These are phyloP conservation scores for Torulaspora pretoriensis DNA, from an alignment of 1,139 yeast species.

Conservation along the genomic window DNA sequence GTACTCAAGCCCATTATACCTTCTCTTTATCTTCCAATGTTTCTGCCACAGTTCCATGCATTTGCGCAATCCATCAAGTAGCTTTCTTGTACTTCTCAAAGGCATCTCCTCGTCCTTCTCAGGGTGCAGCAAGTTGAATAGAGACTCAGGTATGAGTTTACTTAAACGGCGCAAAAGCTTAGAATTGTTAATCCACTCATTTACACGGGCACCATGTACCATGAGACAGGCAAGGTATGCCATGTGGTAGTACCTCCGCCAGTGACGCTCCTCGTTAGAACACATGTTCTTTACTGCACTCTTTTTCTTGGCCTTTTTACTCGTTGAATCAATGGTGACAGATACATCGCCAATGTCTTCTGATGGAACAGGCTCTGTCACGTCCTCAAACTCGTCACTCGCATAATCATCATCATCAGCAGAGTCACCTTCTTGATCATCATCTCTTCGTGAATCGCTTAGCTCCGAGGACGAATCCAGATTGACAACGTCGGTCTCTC, in stretches of 20 bases:
- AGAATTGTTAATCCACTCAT: constrained; percentile 66
- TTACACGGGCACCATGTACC: constrained; percentile 62
- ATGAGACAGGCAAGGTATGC: constrained; percentile 54
- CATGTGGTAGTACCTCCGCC: constrained; percentile 56
- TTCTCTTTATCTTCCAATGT: constrained; percentile 47
- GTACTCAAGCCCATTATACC: constrained; percentile 42
- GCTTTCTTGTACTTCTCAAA: constrained; percentile 55
- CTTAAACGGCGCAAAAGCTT: constrained; percentile 41
- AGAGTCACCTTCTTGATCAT: constrained; percentile 16
- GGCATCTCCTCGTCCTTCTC: constrained; percentile 37
- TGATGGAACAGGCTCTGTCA: constrained; percentile 27
- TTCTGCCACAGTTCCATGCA: constrained; percentile 60
- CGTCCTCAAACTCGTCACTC: constrained; percentile 43
- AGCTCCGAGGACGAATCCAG: constrained; percentile 4
- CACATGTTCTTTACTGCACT: constrained; percentile 38
- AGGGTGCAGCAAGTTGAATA: constrained; percentile 48
- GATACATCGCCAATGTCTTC: constrained; percentile 25
- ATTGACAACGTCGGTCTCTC: constrained; percentile 10
- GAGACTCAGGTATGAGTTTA: constrained; percentile 45
- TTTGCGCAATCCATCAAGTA: constrained; percentile 69
- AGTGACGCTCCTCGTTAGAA: constrained; percentile 50
- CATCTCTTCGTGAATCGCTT: constrained; percentile 3
- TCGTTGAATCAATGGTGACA: constrained; percentile 22
- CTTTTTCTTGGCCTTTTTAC: constrained; percentile 21
- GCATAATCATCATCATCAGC: constrained; percentile 33